Evolutionary conservation across 2,329 filamentous ascomycete species (phyloP).

Genomic region (Zalaria sp.): DNA sequence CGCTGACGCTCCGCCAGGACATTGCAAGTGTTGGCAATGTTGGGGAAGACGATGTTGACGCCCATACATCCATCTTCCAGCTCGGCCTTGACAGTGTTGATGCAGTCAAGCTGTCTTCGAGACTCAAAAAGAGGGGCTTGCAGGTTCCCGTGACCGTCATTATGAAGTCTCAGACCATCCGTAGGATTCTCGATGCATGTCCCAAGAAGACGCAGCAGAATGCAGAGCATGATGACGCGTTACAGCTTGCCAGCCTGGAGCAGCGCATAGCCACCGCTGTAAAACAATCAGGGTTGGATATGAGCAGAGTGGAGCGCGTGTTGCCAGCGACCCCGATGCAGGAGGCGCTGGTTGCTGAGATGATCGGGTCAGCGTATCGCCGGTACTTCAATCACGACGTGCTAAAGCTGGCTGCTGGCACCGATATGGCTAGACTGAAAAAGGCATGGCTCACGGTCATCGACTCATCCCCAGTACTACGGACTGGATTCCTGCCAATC

Average conservation of each 20-base stretch:
- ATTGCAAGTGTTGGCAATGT: constrained; percentile 49
- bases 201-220: constrained; percentile 3
- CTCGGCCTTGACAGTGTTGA: constrained; percentile 88
- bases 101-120: constrained; percentile 67
- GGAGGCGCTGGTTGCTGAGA: constrained; percentile 73
- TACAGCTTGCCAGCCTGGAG: background rate
- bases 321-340: constrained; percentile 72
- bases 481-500: constrained; percentile 58
- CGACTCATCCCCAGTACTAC: constrained; percentile 51
- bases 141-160: constrained; percentile 59
- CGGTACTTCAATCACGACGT: constrained; percentile 82
- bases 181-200: constrained; percentile 35
- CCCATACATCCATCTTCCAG: constrained; percentile 56
- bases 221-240: constrained; percentile 1
- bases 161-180: constrained; percentile 56
- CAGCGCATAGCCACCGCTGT: constrained; percentile 3
- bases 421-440: constrained; percentile 44
- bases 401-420: constrained; percentile 41
- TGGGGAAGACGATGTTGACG: constrained; percentile 35
- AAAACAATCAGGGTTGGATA: constrained; percentile 9
- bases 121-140: constrained; percentile 48
- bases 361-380: constrained; percentile 58
- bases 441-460: constrained; percentile 50
- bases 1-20: constrained; percentile 42
- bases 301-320: constrained; percentile 36